Evolutionary conservation across 2,329 filamentous ascomycete species (phyloP).

Genomic region (Fusarium circinatum): DNA sequence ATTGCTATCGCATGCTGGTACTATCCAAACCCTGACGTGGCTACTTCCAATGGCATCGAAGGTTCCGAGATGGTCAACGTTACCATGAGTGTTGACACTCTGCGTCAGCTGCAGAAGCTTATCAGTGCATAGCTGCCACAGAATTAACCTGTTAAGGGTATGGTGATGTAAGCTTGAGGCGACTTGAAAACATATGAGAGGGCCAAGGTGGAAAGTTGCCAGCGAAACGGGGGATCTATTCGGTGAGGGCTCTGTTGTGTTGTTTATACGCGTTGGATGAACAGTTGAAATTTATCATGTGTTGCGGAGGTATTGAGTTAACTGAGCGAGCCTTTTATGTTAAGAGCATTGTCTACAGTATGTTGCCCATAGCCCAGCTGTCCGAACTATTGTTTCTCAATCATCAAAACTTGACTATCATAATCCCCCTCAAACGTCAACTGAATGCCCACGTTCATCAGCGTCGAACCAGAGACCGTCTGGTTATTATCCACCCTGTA

Average conservation of each 20-base stretch:
- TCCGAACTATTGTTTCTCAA: constrained; percentile 53
- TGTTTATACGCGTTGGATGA: not conserved
- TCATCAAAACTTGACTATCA: constrained; percentile 65
- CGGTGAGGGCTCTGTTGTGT: accelerated
- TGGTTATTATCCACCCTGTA: constrained; percentile 65
- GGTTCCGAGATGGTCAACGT: constrained; percentile 41
- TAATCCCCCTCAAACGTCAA: constrained; percentile 63
- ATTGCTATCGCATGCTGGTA: constrained; percentile 58
- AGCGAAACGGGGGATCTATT: no score
- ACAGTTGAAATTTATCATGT: accelerated
- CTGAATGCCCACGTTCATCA: constrained; percentile 72
- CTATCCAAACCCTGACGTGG: constrained; percentile 55
- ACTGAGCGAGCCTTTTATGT: not conserved
- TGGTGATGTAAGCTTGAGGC: accelerated
- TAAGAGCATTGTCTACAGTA: not conserved
- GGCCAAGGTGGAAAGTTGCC: accelerated
- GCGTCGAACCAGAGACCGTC: constrained; percentile 65
- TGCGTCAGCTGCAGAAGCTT: constrained; percentile 44
- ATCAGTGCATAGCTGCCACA: constrained; percentile 28
- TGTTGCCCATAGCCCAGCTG: accelerated
- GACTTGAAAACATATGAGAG: accelerated
- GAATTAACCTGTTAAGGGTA: not conserved
- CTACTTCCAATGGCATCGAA: constrained; percentile 48
- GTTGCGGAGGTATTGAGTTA: accelerated
- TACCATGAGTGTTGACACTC: constrained; percentile 45